Evolutionary conservation across 2,329 filamentous ascomycete species (phyloP).

Genomic region (Apiospora pterosperma): DNA sequence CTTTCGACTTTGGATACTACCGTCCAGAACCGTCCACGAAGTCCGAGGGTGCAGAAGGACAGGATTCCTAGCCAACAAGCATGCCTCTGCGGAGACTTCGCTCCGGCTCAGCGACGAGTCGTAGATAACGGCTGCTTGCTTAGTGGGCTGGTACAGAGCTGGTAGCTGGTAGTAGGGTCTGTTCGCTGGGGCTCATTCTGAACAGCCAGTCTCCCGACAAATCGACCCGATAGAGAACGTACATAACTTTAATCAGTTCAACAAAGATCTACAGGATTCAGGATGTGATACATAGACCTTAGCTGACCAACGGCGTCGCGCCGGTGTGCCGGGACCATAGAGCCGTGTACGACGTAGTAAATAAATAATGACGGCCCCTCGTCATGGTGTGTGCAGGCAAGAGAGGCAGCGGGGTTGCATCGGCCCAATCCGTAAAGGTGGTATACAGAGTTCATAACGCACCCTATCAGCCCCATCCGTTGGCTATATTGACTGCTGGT

Average conservation of each 20-base stretch:
- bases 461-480: background rate
- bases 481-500: background rate
- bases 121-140: background rate
- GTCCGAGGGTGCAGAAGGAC: background rate
- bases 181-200: background rate
- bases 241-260: background rate
- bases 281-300: background rate
- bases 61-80: background rate
- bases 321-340: background rate
- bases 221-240: background rate
- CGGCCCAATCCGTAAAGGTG: background rate
- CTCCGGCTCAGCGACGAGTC: background rate
- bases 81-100: background rate
- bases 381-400: background rate
- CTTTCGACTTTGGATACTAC: background rate
- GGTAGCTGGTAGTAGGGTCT: background rate
- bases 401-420: background rate
- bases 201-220: background rate
- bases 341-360: background rate
- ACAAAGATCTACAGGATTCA: background rate
- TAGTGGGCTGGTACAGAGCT: no score
- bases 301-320: background rate
- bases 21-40: background rate
- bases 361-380: background rate
- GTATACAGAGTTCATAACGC: background rate